These are phyloP conservation scores for Teunomyces cretensis DNA, from an alignment of 805 yeast species.

Conservation along the genomic window DNA sequence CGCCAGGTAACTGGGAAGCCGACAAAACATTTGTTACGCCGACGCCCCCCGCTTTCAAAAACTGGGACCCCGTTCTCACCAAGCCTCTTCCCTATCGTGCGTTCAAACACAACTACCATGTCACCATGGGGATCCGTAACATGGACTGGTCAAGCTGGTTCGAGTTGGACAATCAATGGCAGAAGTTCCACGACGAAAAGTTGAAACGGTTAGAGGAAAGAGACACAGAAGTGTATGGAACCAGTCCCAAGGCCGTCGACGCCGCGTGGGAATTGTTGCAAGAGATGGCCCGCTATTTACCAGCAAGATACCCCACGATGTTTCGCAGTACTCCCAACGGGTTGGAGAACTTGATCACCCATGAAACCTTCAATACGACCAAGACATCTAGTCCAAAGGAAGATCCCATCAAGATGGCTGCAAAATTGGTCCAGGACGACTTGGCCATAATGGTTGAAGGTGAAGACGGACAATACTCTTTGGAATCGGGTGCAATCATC, in stretches of 20 bases:
- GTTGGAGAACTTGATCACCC: conserved; percentile 51
- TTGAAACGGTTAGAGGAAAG: conserved; percentile 46
- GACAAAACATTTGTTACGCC: conserved; percentile 51
- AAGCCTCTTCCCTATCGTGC: conserved; percentile 65
- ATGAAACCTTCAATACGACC: conserved; percentile 45
- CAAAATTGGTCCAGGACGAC: conserved; percentile 63
- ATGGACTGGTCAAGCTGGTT: conserved; percentile 66
- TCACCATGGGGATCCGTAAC: conserved; percentile 68
- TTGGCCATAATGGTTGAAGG: conserved; percentile 65
- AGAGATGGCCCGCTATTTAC: conserved; percentile 53
- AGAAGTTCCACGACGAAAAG: conserved; percentile 53
- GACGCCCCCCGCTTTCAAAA: conserved; percentile 43
- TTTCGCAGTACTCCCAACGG: conserved; percentile 48
- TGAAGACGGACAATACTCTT: conserved; percentile 53
- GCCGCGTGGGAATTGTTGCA: conserved; percentile 58
- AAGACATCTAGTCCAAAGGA: conserved; percentile 24
- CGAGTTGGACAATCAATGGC: conserved; percentile 68
- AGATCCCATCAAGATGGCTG: conserved; percentile 61
- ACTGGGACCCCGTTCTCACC: conserved; percentile 52
- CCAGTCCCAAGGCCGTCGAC: conserved; percentile 48
- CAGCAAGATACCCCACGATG: conserved; percentile 56
- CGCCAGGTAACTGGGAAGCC: conserved; percentile 53
- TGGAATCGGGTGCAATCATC: conserved; percentile 62
- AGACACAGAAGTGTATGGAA: conserved; percentile 50
- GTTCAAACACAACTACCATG: conserved; percentile 60